phyloP scores from a whole-genome alignment of 768 basidiomycete genomes.

The Amanita pallidorosea region DNA sequence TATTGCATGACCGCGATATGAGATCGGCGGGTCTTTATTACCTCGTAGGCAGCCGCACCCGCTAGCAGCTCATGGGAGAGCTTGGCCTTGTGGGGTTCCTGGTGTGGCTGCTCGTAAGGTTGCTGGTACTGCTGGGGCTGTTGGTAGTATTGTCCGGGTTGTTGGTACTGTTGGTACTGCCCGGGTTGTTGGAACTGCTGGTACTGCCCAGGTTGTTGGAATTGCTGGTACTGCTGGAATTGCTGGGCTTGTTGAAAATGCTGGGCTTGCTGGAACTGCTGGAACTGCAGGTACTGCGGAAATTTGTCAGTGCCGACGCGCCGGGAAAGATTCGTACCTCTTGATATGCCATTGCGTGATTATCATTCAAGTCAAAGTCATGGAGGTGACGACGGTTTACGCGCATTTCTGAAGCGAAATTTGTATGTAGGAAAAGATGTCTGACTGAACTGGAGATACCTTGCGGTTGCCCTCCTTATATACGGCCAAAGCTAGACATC shows the following conservation, averaged over 20 bases:
- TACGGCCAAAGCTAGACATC: too few species aligned
- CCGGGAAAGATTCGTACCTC: slow-evolving; percentile 26
- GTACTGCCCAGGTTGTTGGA: too few species aligned
- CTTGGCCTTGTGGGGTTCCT: slow-evolving; percentile 37
- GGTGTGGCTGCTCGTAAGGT: too few species aligned
- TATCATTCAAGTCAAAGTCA: slow-evolving; percentile 18
- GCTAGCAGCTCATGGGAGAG: slow-evolving; percentile 61
- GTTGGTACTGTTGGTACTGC: too few species aligned
- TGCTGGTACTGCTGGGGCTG: slow-evolving; percentile 5
- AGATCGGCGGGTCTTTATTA: slow-evolving; percentile 10
- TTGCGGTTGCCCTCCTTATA: too few species aligned
- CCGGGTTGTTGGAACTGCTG: too few species aligned
- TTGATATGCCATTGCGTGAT: slow-evolving; percentile 31
- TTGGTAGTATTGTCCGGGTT: too few species aligned
- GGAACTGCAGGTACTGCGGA: slow-evolving; percentile 21
- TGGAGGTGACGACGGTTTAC: not conserved
- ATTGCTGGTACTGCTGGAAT: too few species aligned
- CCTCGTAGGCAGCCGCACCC: slow-evolving; percentile 58
- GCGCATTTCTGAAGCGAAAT: not conserved
- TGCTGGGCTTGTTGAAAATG: too few species aligned
- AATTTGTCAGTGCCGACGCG: not conserved
- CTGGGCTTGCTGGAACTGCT: too few species aligned
- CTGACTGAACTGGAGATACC: too few species aligned
- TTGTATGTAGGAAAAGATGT: not conserved
- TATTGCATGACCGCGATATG: not conserved